Evolutionary conservation across 495 filamentous ascomycete species (phyloP).

Genomic region (Tetracladium setigerum): DNA sequence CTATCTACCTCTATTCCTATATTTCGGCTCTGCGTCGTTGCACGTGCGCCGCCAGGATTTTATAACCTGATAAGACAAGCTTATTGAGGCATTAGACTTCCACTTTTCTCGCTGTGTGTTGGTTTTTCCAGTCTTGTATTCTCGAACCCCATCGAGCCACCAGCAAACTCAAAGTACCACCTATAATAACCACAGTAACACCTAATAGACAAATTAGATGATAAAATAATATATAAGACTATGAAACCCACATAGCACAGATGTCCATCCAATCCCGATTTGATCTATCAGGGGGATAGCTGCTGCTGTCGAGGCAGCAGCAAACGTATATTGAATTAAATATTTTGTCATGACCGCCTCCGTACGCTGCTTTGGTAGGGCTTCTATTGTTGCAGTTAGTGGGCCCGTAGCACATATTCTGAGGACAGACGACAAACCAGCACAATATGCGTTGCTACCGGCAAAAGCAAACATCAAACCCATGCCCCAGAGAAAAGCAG

Average conservation of each 20-base stretch:
- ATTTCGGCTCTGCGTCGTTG: too few species aligned
- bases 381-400: slow-evolving; percentile 26
- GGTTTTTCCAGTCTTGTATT: too few species aligned
- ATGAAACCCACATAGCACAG: slow-evolving; percentile 33
- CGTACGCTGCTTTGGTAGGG: slow-evolving; percentile 55
- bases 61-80: too few species aligned
- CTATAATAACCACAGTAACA: too few species aligned
- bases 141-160: too few species aligned
- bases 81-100: too few species aligned
- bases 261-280: slow-evolving; percentile 60
- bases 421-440: slow-evolving; percentile 26
- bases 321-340: slow-evolving; percentile 58
- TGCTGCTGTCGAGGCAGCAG: slow-evolving; percentile 51
- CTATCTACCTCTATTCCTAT: too few species aligned
- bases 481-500: slow-evolving; percentile 61
- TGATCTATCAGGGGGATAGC: slow-evolving; percentile 52
- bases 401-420: not conserved
- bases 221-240: too few species aligned
- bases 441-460: slow-evolving; percentile 61
- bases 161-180: too few species aligned
- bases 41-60: too few species aligned
- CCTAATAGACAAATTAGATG: too few species aligned
- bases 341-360: slow-evolving; percentile 66
- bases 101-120: too few species aligned
- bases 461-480: slow-evolving; percentile 64